A percentile compares a stretch with the other conserved stretches of the same genome.
Evolutionary conservation across 1,284 basidiomycete genomes (phyloP).

Genomic region (Afroboletus lepidellus): DNA sequence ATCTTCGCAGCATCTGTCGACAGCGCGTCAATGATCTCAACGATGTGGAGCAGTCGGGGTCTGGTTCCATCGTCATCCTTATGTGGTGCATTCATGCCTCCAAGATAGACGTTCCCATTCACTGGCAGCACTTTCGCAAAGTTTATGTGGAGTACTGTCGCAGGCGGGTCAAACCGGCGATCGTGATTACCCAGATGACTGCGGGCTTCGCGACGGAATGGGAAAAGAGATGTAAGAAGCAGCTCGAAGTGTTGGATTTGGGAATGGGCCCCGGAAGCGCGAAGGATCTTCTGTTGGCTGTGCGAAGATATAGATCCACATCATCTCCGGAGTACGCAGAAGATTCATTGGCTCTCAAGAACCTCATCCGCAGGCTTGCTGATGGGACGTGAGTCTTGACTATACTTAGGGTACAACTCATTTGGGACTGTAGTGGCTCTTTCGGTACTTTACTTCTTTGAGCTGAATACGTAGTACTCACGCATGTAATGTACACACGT

Average conservation of each 20-base stretch:
- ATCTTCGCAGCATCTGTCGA: slow-evolving; percentile 21
- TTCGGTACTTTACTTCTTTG: background rate
- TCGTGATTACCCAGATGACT: slow-evolving; percentile 30
- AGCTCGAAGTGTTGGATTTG: slow-evolving; percentile 13
- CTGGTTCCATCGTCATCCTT: slow-evolving; percentile 16
- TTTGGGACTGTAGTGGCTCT: background rate
- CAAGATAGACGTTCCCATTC: slow-evolving; percentile 28
- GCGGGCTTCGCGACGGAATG: slow-evolving; percentile 17
- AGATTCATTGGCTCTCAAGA: slow-evolving; percentile 22
- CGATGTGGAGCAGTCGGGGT: slow-evolving; percentile 8
- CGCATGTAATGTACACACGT: background rate
- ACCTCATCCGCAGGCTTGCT: slow-evolving; percentile 17
- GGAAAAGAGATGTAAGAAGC: slow-evolving; percentile 22
- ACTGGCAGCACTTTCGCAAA: slow-evolving; percentile 29
- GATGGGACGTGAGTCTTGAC: slow-evolving; percentile 3
- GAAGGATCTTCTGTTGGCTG: slow-evolving; percentile 12
- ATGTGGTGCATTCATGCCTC: slow-evolving; percentile 33
- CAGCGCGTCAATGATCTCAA: slow-evolving; percentile 10
- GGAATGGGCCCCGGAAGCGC: background rate
- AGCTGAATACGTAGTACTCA: no score
- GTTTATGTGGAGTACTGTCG: slow-evolving; percentile 27
- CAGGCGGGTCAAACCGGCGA: slow-evolving; percentile 24
- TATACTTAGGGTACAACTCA: background rate
- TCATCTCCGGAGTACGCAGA: slow-evolving; percentile 21
- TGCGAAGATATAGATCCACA: slow-evolving; percentile 13